Evolutionary conservation across 345 rosid genomes (phyloP), one percentile per base, ranked within the genome.

Genomic region (Cochlearia excelsa): DNA sequence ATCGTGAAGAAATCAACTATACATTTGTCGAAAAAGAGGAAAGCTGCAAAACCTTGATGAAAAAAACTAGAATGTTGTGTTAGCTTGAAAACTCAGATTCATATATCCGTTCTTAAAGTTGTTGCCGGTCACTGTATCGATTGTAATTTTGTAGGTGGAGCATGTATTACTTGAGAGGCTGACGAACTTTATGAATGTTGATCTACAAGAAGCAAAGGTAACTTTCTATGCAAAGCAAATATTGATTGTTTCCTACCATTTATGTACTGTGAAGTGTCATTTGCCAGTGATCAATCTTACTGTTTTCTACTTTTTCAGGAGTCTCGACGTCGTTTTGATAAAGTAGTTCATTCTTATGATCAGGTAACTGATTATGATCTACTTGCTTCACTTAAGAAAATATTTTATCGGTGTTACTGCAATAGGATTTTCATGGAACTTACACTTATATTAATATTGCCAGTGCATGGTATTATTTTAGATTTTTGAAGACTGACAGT

Each of bases 201-300:
- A 87, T 78, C 78, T 90, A 67, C 89, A 79, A 71, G 88, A 81
- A 59, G 91, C 76, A 45, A 85, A 83, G 95, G 97, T 90, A 77
- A 3, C 40, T 30, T 46, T 69, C 9, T 59, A 31, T 49, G 16
- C 47, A 23, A 23, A 4, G 55, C 35, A 53, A 30, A n/a, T 53
- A 8, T 9, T 38, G 33, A 26, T 26, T 8, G 1, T 54, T 8
- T 38, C 58, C 8, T 26, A 27, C 26, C 46, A 59, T 27, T 34
- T 46, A 33, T 46, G 44, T 16, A 16, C 23, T 16, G 23, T 16
- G 23, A 16, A 16, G 23, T 16, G 23, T 16, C 23, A 16, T 16
- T 16, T 16, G 23, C 23, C 23, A 16, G 23, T 16, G 23, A 16
- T 16, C 64, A 43, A 59, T 46, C 45, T 35, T 28, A 16, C 53